Evolutionary conservation across 345 rosid species (phyloP).

Genomic region (Eucalyptus tenuipes): DNA sequence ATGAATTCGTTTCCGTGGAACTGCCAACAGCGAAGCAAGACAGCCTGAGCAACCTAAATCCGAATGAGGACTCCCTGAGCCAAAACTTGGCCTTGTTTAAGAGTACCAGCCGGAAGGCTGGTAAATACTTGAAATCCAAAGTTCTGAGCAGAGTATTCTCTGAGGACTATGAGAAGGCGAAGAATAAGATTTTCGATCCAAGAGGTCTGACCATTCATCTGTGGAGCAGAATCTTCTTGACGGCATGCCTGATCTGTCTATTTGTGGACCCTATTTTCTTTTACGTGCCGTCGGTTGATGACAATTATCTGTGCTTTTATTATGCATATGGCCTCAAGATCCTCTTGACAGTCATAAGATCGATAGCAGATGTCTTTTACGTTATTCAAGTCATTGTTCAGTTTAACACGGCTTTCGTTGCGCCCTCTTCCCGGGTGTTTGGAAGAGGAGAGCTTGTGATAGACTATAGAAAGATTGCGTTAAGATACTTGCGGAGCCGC

Average conservation of each 20-base stretch:
- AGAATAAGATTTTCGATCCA: not conserved
- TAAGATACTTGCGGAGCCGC: not conserved
- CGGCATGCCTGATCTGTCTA: not conserved
- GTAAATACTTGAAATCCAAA: not conserved
- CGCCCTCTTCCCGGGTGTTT: not conserved
- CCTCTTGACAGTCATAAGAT: not conserved
- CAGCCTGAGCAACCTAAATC: not conserved
- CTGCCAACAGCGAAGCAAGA: not conserved
- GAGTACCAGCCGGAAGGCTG: not conserved
- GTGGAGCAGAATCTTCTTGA: constrained; percentile 1
- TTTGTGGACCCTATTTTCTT: constrained; percentile 2
- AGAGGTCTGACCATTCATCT: not conserved
- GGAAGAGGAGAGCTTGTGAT: constrained; percentile 1
- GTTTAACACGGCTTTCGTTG: not conserved
- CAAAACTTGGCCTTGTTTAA: not conserved
- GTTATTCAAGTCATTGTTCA: not conserved
- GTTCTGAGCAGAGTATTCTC: not conserved
- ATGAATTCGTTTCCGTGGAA: not conserved
- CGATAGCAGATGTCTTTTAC: not conserved
- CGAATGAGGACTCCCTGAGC: not conserved
- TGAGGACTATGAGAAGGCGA: constrained; percentile 1
- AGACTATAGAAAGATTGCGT: not conserved
- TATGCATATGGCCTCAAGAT: not conserved
- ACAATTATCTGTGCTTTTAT: not conserved
- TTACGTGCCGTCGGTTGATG: not conserved